Evolutionary conservation across 139 green algal species (phyloP), one percentile per base, ranked within the genome.

Genomic region (Penium margaritaceum): DNA sequence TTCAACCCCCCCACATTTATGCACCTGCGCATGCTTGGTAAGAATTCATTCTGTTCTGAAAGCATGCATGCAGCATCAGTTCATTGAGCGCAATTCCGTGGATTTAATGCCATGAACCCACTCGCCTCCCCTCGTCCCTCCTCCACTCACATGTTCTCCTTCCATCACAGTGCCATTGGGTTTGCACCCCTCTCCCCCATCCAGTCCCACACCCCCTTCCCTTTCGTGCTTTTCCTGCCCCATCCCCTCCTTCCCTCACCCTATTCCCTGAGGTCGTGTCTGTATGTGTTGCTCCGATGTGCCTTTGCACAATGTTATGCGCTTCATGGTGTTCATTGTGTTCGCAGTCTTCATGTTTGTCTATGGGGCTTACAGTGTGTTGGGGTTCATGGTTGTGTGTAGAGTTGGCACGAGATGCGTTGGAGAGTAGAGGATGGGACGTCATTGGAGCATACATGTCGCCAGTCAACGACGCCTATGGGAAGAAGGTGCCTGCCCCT

Each of bases 401-500:
- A 80, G 76, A 84, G 69, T n/a, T 84, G 63, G 77, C 75, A 1
- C 30, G 63, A 17, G 77, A 84, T 63, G 63, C 54, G 1, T 29
- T 84, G 30, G 2, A 58, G 29, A 4, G 19, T 51, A 19, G 55
- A 1, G 75, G 65, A 5, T 78, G 32, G n/a, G 47, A 65, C 12
- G 78, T 84, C 30, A n/a, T 84, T 15, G 78, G 78, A 15, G 78
- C 33, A 12, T 84, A 84, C 75, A 74, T 84, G 64, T 83, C 78
- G n/a, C 78, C 78, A 29, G 78, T 84, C 29, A 84, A 83, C 37
- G 67, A 63, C 36, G 39, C 24, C 19, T 84, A 84, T 44, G 44
- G 61, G 5, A 84, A 84, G 38, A 5, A 76, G 64, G 74, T 74
- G 58, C n/a, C n/a, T n/a, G n/a, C n/a, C n/a, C n/a, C n/a, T n/a